Evolutionary conservation across 768 basidiomycete species (phyloP), one percentile per base, ranked within the genome.

Genomic region (Phaffia tasmanica): DNA sequence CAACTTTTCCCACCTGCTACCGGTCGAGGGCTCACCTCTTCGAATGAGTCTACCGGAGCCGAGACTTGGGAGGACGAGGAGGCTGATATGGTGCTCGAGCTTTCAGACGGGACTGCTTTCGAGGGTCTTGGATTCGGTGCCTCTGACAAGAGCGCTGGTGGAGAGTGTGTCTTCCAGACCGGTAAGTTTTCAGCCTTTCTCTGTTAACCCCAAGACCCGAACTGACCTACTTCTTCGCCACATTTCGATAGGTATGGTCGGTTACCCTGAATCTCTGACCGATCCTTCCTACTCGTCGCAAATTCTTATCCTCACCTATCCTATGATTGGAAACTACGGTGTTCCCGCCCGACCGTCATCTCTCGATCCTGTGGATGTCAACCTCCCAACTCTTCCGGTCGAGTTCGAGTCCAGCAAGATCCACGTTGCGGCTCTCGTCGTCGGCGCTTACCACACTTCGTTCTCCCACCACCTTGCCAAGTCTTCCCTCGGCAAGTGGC

Each of bases 141-240:
- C 4, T 83, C 89, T 72, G 83, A 82, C 56, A 93, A 90, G 78
- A 92, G 89, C 74, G 81, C 94, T 42, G 83, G 94, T 21, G 95
- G 95, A 72, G 95, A 99, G 83, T 98, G 95, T 77, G 95, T 99
- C 74, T 99, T 99, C 79, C 94, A 97, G 80, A 99, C 95, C 50
- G 95, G 95, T 93, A 74, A 76, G 86, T 72, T 23, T 58, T 30
- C 19, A 21, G 6, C 57, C 4, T 35, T 8, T 18, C 15, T 57
- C 42, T n/a, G 0, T 29, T 14, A 57, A 32, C 27, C 56, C 9
- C 9, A 50, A 23, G 23, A 14, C 27, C 50, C 67, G 53, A 57
- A 70, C 64, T 57, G 69, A 51, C 51, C 64, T 18, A 25, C 57
- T 54, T n/a, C 29, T 54, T 27, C 21, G 23, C 5, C 58, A 25